Evolutionary conservation across 2,329 filamentous ascomycete species (phyloP), one percentile per base, ranked within the genome.

Genomic region (Rhynchosporium agropyri): DNA sequence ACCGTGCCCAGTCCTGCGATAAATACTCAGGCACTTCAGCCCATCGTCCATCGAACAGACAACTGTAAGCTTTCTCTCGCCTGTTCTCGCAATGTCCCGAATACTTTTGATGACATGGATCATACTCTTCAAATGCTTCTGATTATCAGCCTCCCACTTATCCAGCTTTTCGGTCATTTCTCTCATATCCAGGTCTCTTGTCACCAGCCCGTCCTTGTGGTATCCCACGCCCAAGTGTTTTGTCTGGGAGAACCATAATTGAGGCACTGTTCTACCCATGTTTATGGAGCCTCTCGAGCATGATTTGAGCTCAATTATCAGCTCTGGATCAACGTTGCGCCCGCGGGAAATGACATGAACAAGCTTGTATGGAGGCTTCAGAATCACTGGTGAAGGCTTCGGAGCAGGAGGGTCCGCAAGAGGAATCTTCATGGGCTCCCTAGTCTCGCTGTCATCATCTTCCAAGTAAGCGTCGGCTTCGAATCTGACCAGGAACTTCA

Each of bases 381-480:
- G 4, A 42, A 62, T 54, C 33, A 33, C 45, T 45, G 13, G 50
- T 26, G 60, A 58, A 51, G 60, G 60, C 31, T 58, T 51, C 51
- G 60, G 60, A n/a, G 53, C 53, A 51, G 53, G 53, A 51, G 53
- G 45, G 40, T 57, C 53, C 49, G 26, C 7, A 45, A 54, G 29
- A 51, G 54, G 53, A 12, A 36, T 62, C 33, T 26, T 13, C 33
- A 58, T 12, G 45, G 2, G 43, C 60, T 42, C 45, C 43, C 45
- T 36, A 58, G 43, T 51, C 50, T 51, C 33, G 33, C 5, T 28
- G 43, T 58, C 45, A 8, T 36, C 60, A 58, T 58, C 36, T 20
- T 10, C n/a, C 53, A 62, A 51, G 54, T 58, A 62, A 58, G 60
- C 60, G 33, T 62, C 60, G 26, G 60, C 60, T 31, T 62, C 60